phyloP scores from a whole-genome alignment of 768 basidiomycete genomes.

The Mycena metata region DNA sequence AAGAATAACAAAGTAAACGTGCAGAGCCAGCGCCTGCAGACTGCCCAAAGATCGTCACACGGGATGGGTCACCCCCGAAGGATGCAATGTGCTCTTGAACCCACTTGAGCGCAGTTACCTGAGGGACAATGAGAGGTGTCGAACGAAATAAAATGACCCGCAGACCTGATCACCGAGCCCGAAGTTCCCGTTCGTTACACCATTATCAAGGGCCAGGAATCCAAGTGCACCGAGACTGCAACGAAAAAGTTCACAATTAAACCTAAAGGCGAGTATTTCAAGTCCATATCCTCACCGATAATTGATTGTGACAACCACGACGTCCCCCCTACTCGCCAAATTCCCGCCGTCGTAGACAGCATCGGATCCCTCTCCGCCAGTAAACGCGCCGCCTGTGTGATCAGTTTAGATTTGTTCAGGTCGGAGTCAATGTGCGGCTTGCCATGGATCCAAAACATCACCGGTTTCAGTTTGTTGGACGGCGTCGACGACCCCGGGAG shows the following conservation, averaged over 20 bases:
- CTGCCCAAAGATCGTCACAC: constrained; percentile 68
- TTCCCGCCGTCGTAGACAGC: constrained; percentile 59
- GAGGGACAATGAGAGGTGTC: background rate
- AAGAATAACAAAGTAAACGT: constrained; percentile 31
- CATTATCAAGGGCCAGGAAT: constrained; percentile 58
- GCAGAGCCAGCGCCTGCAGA: constrained; percentile 66
- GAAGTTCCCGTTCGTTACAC: constrained; percentile 60
- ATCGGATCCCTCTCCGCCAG: constrained; percentile 55
- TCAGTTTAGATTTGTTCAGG: no score
- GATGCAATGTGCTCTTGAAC: constrained; percentile 64
- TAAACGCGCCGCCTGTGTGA: constrained; percentile 52
- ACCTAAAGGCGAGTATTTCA: constrained; percentile 49
- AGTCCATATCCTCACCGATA: constrained; percentile 52
- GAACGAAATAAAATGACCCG: constrained; percentile 24
- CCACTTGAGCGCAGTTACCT: constrained; percentile 56
- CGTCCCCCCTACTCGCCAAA: constrained; percentile 58
- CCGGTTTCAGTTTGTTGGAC: constrained; percentile 51
- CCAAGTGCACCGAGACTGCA: constrained; percentile 55
- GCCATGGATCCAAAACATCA: constrained; percentile 67
- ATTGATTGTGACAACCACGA: constrained; percentile 56
- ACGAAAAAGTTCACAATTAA: constrained; percentile 43
- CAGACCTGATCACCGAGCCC: constrained; percentile 60
- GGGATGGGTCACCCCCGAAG: constrained; percentile 70
- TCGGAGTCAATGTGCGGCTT: no score
- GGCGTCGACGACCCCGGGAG: constrained; percentile 41